phyloP scores from a whole-genome alignment of 1,284 basidiomycete genomes.

The Heterobasidion occidentale region DNA sequence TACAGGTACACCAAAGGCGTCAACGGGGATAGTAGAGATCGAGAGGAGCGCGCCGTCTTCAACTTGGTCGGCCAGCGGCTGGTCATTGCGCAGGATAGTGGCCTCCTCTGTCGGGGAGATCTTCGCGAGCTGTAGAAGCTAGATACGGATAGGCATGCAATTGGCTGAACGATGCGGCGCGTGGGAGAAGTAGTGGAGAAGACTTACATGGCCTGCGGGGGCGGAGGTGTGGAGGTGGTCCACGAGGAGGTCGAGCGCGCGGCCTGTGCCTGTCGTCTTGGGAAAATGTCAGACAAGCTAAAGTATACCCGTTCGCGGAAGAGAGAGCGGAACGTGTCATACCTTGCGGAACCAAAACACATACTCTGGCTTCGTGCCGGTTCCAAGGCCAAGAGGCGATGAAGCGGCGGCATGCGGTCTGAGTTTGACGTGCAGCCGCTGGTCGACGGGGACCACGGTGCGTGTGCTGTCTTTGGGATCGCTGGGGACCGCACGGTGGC shows the following conservation, averaged over 20 bases:
- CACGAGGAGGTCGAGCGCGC: constrained; percentile 29
- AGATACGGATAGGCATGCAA: neutral
- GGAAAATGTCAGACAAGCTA: neutral
- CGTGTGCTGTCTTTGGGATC: constrained; percentile 46
- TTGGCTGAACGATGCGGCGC: too few species aligned
- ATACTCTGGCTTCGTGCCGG: constrained; percentile 24
- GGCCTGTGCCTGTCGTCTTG: constrained; percentile 28
- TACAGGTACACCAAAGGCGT: too few species aligned
- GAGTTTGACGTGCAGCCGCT: constrained; percentile 52
- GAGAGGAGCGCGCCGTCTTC: constrained; percentile 13
- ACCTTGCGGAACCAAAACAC: constrained; percentile 68
- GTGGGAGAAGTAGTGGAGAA: too few species aligned
- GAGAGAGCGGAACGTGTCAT: neutral
- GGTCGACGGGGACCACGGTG: constrained; percentile 35
- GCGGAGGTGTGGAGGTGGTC: constrained; percentile 17
- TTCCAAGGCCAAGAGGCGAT: neutral
- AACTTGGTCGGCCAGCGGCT: constrained; percentile 14
- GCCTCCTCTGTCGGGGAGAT: constrained; percentile 4
- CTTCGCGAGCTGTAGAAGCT: constrained; percentile 9
- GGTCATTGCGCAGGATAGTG: constrained; percentile 12
- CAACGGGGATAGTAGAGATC: neutral
- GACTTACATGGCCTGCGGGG: constrained; percentile 11
- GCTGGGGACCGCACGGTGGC: constrained; percentile 54
- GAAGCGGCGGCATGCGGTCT: constrained; percentile 16
- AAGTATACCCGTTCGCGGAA: neutral